These are phyloP conservation scores for Thalassiosira mediterranea DNA, from an alignment of 352 stramenopile genomes.

Conservation along the genomic window DNA sequence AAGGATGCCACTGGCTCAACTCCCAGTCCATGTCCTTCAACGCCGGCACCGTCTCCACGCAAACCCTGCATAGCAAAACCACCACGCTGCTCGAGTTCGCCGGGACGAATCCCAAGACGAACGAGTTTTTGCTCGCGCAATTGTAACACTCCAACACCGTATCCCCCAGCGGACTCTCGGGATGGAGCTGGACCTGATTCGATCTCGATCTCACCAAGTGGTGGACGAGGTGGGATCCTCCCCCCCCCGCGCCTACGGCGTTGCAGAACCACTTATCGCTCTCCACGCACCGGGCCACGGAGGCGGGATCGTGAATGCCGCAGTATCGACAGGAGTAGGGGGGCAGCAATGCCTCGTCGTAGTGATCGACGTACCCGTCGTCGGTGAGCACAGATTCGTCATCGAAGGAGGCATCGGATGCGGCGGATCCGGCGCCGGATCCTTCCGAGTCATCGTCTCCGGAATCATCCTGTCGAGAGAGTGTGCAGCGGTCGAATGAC, in stretches of 20 bases:
- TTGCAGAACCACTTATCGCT: slow-evolving; percentile 99
- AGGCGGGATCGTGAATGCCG: slow-evolving; percentile 94
- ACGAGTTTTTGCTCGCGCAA: slow-evolving; percentile 97
- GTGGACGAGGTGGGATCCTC: slow-evolving; percentile 96
- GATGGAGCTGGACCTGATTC: slow-evolving; percentile 89
- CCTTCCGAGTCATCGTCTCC: slow-evolving; percentile 33
- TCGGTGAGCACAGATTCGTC: slow-evolving; percentile 55
- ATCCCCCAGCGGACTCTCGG: slow-evolving; percentile 94
- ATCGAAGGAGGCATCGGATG: slow-evolving; percentile 6
- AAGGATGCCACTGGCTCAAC: slow-evolving; percentile 96
- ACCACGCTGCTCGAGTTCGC: slow-evolving; percentile 92
- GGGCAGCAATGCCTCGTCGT: slow-evolving; percentile 85
- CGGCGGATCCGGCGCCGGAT: slow-evolving; percentile 17
- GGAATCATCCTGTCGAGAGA: slow-evolving; percentile 39
- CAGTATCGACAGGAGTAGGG: slow-evolving; percentile 96
- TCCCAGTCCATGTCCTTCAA: slow-evolving; percentile 99
- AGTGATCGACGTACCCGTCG: slow-evolving; percentile 67
- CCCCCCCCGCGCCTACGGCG: slow-evolving; percentile 84
- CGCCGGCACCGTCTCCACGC: slow-evolving; percentile 93
- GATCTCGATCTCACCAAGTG: slow-evolving; percentile 90
- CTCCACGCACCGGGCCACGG: slow-evolving; percentile 95
- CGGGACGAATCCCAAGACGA: slow-evolving; percentile 98
- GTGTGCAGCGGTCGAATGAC: no score
- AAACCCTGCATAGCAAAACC: slow-evolving; percentile 97
- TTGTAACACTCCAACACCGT: slow-evolving; percentile 99